Evolutionary conservation across 306 rosid species (phyloP), one percentile per base, ranked within the genome.

Genomic region (Vicia faba): DNA sequence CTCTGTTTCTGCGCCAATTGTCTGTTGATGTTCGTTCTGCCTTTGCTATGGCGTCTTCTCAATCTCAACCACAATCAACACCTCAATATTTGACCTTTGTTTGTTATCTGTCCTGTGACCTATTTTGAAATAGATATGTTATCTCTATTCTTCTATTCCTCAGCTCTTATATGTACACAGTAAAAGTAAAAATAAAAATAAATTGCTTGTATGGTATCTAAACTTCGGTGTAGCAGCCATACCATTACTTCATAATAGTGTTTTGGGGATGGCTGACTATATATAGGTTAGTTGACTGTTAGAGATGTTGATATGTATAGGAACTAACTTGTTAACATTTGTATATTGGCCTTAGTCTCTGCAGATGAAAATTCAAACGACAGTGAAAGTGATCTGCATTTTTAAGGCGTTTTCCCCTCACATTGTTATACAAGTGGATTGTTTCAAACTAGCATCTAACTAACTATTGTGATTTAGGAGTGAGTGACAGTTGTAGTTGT

Each of bases 341-440:
- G 60, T 59, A 25, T 48, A 48, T 15, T 16, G 26, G 12, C 12
- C 12, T 7, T 48, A 48, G 54, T 48, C 39, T 72, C 36, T 23
- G 45, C 66, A 45, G 39, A 66, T 28, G 65, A 53, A 63, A 51
- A 40, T 53, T 11, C 46, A 5, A 43, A 64, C 33, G 41, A 15
- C 9, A n/a, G 40, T 38, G 45, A 40, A 48, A 16, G 10, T 39
- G 44, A 10, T 39, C 44, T 39, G 44, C 13, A 2, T 39, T 39
- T 33, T 33, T 33, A 7, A 33, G 38, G 38, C 7, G 38, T 39
- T 39, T 39, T 38, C 3, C 3, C 44, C 2, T 48, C 11, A 5
- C 12, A 15, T 15, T 48, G 54, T 48, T 48, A 48, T 48, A 2
- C 16, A 16, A 16, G 54, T 16, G 54, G 54, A 7, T 16, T 20